Conservation (phyloP, 2,329 filamentous ascomycete genomes). For the Lasiodiplodia sp. region DNA sequence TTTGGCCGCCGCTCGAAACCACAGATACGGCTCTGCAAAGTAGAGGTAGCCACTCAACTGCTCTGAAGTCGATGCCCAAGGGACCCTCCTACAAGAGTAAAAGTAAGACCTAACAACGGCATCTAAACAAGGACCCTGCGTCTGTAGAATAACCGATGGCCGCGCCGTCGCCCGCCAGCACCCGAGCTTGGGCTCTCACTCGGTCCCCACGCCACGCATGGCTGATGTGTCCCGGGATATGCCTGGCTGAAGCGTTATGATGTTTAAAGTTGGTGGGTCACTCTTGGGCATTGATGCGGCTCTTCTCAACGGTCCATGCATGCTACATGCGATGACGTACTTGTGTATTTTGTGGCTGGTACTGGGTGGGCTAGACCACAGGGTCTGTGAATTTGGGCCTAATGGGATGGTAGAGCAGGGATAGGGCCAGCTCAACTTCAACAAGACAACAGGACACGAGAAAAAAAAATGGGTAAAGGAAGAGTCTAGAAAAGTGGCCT, state of each 20-base stretch:
- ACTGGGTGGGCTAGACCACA: too few species aligned
- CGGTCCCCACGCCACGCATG: not conserved
- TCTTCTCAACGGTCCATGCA: not conserved
- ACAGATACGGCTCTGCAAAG: too few species aligned
- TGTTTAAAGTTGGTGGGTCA: not conserved
- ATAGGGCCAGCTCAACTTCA: too few species aligned
- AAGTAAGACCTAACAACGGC: not conserved
- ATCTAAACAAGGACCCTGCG: not conserved
- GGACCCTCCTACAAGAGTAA: not conserved
- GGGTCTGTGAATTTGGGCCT: too few species aligned
- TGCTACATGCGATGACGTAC: not conserved
- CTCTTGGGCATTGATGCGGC: not conserved
- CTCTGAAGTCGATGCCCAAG: constrained; percentile 54
- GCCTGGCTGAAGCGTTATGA: not conserved
- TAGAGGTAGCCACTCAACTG: too few species aligned
- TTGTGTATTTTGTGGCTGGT: too few species aligned
- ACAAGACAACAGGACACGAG: too few species aligned
- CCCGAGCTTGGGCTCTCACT: not conserved
- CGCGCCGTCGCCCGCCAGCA: not conserved
- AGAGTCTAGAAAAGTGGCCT: not conserved
- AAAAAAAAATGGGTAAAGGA: not conserved
- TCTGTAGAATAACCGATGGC: not conserved
- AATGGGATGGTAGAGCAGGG: too few species aligned
- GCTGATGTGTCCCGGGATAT: not conserved
- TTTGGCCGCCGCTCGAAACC: too few species aligned